Percentiles rank a stretch among this genome's conserved stretches.
Conservation (phyloP, 805 yeast genomes). For the Candida nonsorbophila region DNA sequence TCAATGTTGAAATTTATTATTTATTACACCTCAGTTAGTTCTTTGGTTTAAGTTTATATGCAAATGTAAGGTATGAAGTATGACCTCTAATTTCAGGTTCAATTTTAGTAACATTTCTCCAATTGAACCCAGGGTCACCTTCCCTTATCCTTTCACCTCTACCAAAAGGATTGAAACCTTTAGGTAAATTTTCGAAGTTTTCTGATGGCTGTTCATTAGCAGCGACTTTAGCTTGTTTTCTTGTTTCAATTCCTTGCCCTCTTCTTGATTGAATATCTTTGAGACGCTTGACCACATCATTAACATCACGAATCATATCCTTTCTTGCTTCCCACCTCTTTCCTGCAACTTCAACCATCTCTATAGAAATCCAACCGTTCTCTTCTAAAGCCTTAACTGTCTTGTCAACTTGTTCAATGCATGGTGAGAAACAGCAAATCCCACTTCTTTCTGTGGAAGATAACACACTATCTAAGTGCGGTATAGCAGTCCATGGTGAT, state of each 20-base stretch:
- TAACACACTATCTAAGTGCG: slow-evolving; percentile 59
- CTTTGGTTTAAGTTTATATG: slow-evolving; percentile 38
- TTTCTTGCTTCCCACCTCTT: slow-evolving; percentile 86
- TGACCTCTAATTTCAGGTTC: slow-evolving; percentile 89
- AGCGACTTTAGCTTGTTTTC: slow-evolving; percentile 31
- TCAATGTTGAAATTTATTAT: too few species aligned
- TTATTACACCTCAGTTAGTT: too few species aligned
- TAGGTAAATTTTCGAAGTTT: slow-evolving; percentile 31
- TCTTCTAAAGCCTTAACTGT: slow-evolving; percentile 71
- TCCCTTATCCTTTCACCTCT: slow-evolving; percentile 79
- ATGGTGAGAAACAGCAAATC: slow-evolving; percentile 94
- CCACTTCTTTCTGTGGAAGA: slow-evolving; percentile 50
- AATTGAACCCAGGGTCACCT: slow-evolving; percentile 75
- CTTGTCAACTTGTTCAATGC: slow-evolving; percentile 93
- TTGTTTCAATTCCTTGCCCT: slow-evolving; percentile 56
- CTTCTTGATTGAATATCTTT: slow-evolving; percentile 72
- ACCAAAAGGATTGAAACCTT: slow-evolving; percentile 88
- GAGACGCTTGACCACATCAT: slow-evolving; percentile 71
- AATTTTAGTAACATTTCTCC: slow-evolving; percentile 80
- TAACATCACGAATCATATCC: slow-evolving; percentile 76
- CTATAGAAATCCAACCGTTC: slow-evolving; percentile 79
- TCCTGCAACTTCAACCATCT: slow-evolving; percentile 88
- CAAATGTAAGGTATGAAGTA: slow-evolving; percentile 92
- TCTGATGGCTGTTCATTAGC: slow-evolving; percentile 14
- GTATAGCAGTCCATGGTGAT: slow-evolving; percentile 94